These are phyloP conservation scores for Aegilops umbellulata DNA, from an alignment of 176 grass and related monocot genomes.

Conservation along the genomic window DNA sequence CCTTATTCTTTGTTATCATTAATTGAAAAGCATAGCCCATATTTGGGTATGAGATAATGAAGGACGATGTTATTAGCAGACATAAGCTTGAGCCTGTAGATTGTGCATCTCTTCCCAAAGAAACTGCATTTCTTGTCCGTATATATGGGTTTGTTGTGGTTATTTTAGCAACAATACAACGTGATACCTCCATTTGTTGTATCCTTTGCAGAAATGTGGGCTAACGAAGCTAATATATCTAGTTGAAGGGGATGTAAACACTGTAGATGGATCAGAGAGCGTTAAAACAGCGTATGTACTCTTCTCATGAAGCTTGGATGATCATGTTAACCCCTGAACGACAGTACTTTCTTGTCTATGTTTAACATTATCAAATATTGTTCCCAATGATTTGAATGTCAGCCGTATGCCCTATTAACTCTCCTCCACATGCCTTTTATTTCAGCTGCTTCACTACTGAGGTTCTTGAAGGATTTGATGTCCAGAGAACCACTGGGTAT, in stretches of 20 bases:
- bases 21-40: slow-evolving; percentile 5
- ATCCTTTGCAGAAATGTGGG: too few relatives aligned
- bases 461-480: slow-evolving; percentile 84
- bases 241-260: too few relatives aligned
- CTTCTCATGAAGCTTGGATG: neutral
- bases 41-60: neutral
- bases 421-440: slow-evolving; percentile 1
- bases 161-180: too few relatives aligned
- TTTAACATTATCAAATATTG: neutral
- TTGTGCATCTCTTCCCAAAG: neutral
- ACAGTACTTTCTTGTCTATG: neutral
- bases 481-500: slow-evolving; percentile 77
- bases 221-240: too few relatives aligned
- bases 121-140: neutral
- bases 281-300: slow-evolving; percentile 77
- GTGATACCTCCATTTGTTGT: too few relatives aligned
- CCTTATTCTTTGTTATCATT: neutral
- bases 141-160: neutral
- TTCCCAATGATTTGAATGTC: neutral
- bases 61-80: neutral
- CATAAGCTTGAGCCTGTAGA: neutral
- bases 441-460: slow-evolving; percentile 92
- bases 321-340: slow-evolving; percentile 13
- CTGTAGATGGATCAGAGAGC: slow-evolving; percentile 54
- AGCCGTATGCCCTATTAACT: slow-evolving; percentile 1